These are phyloP conservation scores for Xylariomycetidae sp. DNA, from an alignment of 2,329 filamentous ascomycete genomes.

Conservation along the genomic window DNA sequence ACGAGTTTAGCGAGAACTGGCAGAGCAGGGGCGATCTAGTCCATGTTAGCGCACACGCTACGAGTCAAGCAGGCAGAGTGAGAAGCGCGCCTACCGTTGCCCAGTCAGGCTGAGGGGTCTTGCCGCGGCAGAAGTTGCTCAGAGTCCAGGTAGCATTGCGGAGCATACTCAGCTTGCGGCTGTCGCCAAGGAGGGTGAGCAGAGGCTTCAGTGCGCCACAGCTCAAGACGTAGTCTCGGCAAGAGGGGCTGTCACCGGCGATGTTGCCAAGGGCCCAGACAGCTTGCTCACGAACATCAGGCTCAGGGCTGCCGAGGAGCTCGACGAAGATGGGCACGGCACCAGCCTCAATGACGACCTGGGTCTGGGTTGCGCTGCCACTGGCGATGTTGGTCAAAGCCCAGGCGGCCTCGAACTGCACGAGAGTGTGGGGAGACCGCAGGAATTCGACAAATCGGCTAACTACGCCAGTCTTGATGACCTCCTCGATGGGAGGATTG, in stretches of 20 bases:
- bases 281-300: conserved; percentile 95
- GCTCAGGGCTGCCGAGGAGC: conserved; percentile 89
- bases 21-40: conserved; percentile 84
- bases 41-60: conserved; percentile 11
- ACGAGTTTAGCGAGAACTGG: conserved; percentile 95
- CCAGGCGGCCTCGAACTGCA: conserved; percentile 99
- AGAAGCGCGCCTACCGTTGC: conserved; percentile 62
- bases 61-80: conserved; percentile 1
- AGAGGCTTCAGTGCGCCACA: conserved; percentile 88
- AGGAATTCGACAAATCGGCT: conserved; percentile 97
- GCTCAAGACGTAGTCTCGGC: conserved; percentile 91
- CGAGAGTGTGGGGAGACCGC: conserved; percentile 91
- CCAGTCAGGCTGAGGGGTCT: conserved; percentile 98
- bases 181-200: conserved; percentile 84
- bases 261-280: conserved; percentile 99
- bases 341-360: conserved; percentile 97
- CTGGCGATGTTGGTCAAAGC: conserved; percentile 98
- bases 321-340: conserved; percentile 98
- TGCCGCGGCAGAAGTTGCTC: conserved; percentile 99
- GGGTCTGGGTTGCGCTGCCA: conserved; percentile 92
- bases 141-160: conserved; percentile 98
- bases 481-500: conserved; percentile 97
- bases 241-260: conserved; percentile 94
- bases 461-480: conserved; percentile 98
- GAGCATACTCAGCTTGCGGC: conserved; percentile 98